A percentile compares a stretch with the other conserved stretches of the same genome.
phyloP scores from a whole-genome alignment of 768 basidiomycete species.

The Boletus tylopilopsis region DNA sequence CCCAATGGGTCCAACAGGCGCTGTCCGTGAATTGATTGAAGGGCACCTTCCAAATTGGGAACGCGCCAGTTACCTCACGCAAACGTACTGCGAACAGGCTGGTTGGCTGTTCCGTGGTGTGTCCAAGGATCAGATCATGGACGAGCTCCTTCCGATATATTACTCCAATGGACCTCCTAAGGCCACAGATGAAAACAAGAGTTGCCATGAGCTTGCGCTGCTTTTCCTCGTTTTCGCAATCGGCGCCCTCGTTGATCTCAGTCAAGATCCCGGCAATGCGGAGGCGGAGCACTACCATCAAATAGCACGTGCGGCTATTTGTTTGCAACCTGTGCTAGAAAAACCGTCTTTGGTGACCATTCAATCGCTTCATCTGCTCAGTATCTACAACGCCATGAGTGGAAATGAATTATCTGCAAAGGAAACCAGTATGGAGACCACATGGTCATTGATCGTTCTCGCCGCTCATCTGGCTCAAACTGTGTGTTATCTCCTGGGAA shows the following conservation, averaged over 20 bases:
- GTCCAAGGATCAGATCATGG: conserved; percentile 41
- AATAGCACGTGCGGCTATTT: conserved; percentile 60
- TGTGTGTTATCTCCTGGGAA: conserved; percentile 36
- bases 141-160: conserved; percentile 40
- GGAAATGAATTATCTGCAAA: conserved; percentile 51
- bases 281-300: conserved; percentile 67
- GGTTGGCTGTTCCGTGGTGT: conserved; percentile 53
- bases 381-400: conserved; percentile 68
- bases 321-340: conserved; percentile 64
- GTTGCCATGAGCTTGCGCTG: conserved; percentile 47
- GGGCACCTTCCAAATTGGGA: conserved; percentile 52
- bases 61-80: conserved; percentile 42
- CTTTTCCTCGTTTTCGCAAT: conserved; percentile 51
- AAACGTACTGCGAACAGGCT: conserved; percentile 45
- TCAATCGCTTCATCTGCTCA: conserved; percentile 64
- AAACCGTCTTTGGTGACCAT: conserved; percentile 69
- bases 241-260: conserved; percentile 44
- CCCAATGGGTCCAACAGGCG: conserved; percentile 46
- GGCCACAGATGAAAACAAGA: conserved; percentile 37
- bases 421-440: conserved; percentile 70
- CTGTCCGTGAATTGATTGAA: conserved; percentile 48
- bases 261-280: conserved; percentile 24
- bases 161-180: conserved; percentile 30
- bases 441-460: conserved; percentile 64
- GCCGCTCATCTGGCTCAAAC: conserved; percentile 64